These are phyloP conservation scores for Ophiorrhiza pumila DNA, from an alignment of 257 asterid genomes.

Conservation along the genomic window DNA sequence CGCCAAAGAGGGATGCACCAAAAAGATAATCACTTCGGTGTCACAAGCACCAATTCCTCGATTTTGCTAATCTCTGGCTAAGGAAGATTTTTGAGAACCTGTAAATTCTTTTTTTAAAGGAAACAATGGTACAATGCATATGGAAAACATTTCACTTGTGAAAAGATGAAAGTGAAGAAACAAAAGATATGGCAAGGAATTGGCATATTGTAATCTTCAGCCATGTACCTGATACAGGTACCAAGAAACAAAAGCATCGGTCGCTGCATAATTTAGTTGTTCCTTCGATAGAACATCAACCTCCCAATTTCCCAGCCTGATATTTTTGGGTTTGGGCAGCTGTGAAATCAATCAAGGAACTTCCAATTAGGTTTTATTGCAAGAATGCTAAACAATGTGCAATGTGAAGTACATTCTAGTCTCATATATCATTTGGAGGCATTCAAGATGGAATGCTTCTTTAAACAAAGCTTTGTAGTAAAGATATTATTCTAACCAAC, in stretches of 20 bases:
- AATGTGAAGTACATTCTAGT: neutral
- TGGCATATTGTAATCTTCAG: slow-evolving; percentile 1
- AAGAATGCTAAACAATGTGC: neutral
- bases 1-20: neutral
- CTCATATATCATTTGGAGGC: neutral
- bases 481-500: neutral
- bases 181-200: neutral
- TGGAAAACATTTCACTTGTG: neutral
- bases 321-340: slow-evolving; percentile 77
- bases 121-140: neutral
- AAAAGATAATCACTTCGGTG: slow-evolving; percentile 14
- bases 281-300: slow-evolving; percentile 56
- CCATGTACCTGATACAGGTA: slow-evolving; percentile 65
- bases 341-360: slow-evolving; percentile 36
- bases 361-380: slow-evolving; percentile 13
- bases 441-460: neutral
- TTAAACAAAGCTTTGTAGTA: neutral
- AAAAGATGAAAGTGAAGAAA: slow-evolving; percentile 1
- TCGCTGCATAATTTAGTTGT: slow-evolving; percentile 75
- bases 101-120: slow-evolving; percentile 16
- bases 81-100: slow-evolving; percentile 60
- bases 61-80: slow-evolving; percentile 33
- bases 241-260: slow-evolving; percentile 91
- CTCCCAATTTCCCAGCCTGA: slow-evolving; percentile 93
- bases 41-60: slow-evolving; percentile 16